Percentiles rank a stretch among this genome's conserved stretches.
These are phyloP conservation scores for Citrullus colocynthis DNA, from an alignment of 306 rosid species.

Conservation along the genomic window DNA sequence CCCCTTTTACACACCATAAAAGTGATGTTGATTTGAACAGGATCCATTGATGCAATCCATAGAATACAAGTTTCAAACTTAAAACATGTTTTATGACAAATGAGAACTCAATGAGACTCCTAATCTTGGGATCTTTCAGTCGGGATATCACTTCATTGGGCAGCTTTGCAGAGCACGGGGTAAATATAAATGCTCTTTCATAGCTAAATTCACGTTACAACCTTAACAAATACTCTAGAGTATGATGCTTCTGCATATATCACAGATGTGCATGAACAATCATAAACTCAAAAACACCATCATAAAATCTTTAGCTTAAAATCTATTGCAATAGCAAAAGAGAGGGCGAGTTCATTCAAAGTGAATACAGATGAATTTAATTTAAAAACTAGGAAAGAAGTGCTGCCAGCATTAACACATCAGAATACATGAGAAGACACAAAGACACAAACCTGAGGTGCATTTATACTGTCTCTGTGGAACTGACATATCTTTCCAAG, in stretches of 20 bases:
- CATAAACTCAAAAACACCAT: not conserved
- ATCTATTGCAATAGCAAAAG: not conserved
- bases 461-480: slow-evolving; percentile 83
- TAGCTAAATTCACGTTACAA: not conserved
- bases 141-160: not conserved
- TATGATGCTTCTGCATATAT: not conserved
- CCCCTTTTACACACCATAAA: not conserved
- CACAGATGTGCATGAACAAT: not conserved
- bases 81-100: not conserved
- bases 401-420: not conserved
- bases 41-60: not conserved
- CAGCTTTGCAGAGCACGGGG: not conserved
- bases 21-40: not conserved
- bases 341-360: not conserved
- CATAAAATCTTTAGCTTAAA: not conserved
- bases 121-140: not conserved
- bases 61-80: not conserved
- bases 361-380: not conserved
- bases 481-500: slow-evolving; percentile 78
- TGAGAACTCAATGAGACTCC: not conserved
- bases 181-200: not conserved
- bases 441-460: slow-evolving; percentile 56
- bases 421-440: not conserved
- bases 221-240: not conserved
- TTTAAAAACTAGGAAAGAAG: not conserved